These are phyloP conservation scores for Fraxinus greggii DNA, from an alignment of 305 asterid genomes.

Conservation along the genomic window DNA sequence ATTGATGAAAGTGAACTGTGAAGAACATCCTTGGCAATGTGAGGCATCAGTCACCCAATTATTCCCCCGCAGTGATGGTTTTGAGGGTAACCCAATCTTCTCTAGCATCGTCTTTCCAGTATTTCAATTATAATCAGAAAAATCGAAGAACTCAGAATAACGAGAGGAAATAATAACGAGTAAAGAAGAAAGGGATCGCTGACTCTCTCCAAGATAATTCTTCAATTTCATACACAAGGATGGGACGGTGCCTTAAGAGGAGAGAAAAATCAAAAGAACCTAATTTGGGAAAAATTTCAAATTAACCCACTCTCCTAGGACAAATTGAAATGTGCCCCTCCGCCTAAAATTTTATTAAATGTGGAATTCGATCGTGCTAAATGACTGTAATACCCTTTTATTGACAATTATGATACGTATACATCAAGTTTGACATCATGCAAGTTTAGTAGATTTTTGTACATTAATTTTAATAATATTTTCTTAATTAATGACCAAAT, in stretches of 20 bases:
- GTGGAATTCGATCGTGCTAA: no score
- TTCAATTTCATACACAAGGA: neutral
- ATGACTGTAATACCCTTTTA: no score
- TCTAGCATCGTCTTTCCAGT: slow-evolving; percentile 62
- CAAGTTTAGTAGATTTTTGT: no score
- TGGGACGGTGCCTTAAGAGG: neutral
- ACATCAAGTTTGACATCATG: no score
- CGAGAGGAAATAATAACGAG: neutral
- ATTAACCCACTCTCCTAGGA: neutral
- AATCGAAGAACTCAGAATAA: neutral
- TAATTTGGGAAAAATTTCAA: neutral
- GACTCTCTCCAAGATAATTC: neutral
- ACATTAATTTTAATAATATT: no score
- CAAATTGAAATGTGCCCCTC: neutral
- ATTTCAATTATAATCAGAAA: neutral
- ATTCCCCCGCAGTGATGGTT: slow-evolving; percentile 83
- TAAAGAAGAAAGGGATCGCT: neutral
- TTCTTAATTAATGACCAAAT: no score
- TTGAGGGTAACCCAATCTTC: slow-evolving; percentile 88
- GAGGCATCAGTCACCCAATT: slow-evolving; percentile 93
- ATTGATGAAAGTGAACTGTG: slow-evolving; percentile 93
- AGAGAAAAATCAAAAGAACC: neutral
- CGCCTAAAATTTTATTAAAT: neutral
- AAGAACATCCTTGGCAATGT: slow-evolving; percentile 94
- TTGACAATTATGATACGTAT: no score